Percentiles rank a stretch among this genome's conserved stretches.
These are phyloP conservation scores for Fusarium cicatricum DNA, from an alignment of 2,329 filamentous ascomycete genomes.

Conservation along the genomic window DNA sequence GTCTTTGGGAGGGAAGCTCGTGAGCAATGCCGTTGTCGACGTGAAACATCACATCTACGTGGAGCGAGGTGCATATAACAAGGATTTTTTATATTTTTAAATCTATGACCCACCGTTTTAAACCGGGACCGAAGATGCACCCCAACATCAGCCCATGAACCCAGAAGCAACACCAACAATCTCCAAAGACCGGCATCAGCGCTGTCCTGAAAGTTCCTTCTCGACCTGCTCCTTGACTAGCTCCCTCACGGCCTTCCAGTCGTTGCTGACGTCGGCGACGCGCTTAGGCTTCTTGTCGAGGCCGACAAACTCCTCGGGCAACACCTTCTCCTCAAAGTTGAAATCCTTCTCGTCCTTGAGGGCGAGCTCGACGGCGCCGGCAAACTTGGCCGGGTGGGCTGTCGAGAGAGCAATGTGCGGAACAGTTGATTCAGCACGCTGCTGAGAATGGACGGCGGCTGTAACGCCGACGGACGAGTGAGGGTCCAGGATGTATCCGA, in stretches of 20 bases:
- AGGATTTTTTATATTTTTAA: not conserved
- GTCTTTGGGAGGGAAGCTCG: too few relatives aligned
- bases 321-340: slow-evolving; percentile 75
- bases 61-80: not conserved
- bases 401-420: slow-evolving; percentile 89
- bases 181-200: not conserved
- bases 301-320: slow-evolving; percentile 83
- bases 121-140: not conserved
- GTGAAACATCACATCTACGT: too few relatives aligned
- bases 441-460: slow-evolving; percentile 75
- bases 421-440: slow-evolving; percentile 59
- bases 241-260: slow-evolving; percentile 78
- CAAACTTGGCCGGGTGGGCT: slow-evolving; percentile 96
- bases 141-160: not conserved
- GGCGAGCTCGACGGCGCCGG: slow-evolving; percentile 81
- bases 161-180: slow-evolving; percentile 6
- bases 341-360: slow-evolving; percentile 77
- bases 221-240: slow-evolving; percentile 80
- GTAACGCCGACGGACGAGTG: slow-evolving; percentile 89
- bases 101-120: not conserved
- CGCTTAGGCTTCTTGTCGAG: slow-evolving; percentile 79
- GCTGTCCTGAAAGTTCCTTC: slow-evolving; percentile 60
- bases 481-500: slow-evolving; percentile 87
- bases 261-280: slow-evolving; percentile 73
- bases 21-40: too few relatives aligned